phyloP scores from a whole-genome alignment of 2,329 filamentous ascomycete species.

The Pseudocercospora cruenta region DNA sequence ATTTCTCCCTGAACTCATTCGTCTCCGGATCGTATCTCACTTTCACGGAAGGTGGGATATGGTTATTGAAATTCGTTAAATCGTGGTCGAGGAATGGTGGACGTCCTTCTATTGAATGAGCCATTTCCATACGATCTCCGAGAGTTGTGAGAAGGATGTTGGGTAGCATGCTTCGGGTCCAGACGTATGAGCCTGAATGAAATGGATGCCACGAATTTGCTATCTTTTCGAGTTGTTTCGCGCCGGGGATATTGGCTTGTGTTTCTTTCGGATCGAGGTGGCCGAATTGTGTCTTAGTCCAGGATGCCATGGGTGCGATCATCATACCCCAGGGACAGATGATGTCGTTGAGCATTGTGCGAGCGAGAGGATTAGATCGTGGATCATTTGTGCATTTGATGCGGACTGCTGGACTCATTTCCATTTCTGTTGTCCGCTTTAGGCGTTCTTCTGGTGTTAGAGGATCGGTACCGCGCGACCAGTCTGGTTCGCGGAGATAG shows the following conservation, averaged over 20 bases:
- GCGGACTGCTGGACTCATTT: slow-evolving; percentile 6
- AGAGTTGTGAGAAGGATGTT: slow-evolving; percentile 48
- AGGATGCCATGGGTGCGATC: slow-evolving; percentile 39
- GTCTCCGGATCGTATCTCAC: slow-evolving; percentile 50
- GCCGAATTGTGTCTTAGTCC: background rate
- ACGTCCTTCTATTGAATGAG: slow-evolving; percentile 46
- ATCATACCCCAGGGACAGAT: slow-evolving; percentile 36
- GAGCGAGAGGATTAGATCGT: background rate
- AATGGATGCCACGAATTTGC: slow-evolving; percentile 46
- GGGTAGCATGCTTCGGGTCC: slow-evolving; percentile 42
- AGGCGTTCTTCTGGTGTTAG: slow-evolving; percentile 15
- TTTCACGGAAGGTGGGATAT: slow-evolving; percentile 43
- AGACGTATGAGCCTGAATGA: slow-evolving; percentile 45
- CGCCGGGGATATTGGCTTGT: slow-evolving; percentile 38
- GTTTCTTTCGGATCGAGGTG: slow-evolving; percentile 17
- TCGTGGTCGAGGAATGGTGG: slow-evolving; percentile 48
- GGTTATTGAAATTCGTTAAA: slow-evolving; percentile 45
- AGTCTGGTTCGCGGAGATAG: slow-evolving; percentile 55
- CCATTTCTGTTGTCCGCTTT: slow-evolving; percentile 36
- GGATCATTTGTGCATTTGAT: background rate
- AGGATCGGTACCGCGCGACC: slow-evolving; percentile 27
- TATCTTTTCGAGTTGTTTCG: slow-evolving; percentile 34
- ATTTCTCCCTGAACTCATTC: slow-evolving; percentile 39
- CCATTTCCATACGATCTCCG: slow-evolving; percentile 53
- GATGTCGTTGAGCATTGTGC: slow-evolving; percentile 15